Percentiles rank a stretch among this genome's conserved stretches.
Evolutionary conservation across 1,139 yeast species (phyloP).

Genomic region (Kodamaea fungicola): DNA sequence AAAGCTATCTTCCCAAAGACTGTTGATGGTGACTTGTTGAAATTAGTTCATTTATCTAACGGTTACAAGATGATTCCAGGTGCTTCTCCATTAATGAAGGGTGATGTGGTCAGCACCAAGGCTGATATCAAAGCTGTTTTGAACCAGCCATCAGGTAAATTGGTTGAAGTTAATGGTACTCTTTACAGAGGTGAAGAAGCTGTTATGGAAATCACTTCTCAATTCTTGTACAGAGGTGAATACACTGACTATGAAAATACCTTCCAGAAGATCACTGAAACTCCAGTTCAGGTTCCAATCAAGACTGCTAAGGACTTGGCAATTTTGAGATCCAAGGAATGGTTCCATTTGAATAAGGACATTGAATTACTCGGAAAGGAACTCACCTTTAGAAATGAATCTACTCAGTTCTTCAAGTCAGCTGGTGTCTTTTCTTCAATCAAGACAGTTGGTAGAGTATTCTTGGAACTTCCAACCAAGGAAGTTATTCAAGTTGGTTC

Average conservation of each 20-base stretch:
- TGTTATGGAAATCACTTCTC: slow-evolving; percentile 91
- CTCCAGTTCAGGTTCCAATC: slow-evolving; percentile 78
- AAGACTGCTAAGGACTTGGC: slow-evolving; percentile 86
- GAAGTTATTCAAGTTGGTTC: slow-evolving; percentile 86
- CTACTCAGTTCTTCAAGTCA: slow-evolving; percentile 77
- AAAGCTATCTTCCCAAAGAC: slow-evolving; percentile 94
- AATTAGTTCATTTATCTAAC: slow-evolving; percentile 90
- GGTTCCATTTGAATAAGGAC: slow-evolving; percentile 84
- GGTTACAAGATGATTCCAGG: slow-evolving; percentile 94
- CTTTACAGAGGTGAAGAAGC: slow-evolving; percentile 72
- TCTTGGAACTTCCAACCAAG: slow-evolving; percentile 87
- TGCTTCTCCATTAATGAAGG: slow-evolving; percentile 84
- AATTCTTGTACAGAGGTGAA: slow-evolving; percentile 93
- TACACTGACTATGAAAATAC: slow-evolving; percentile 88
- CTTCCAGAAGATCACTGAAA: slow-evolving; percentile 83
- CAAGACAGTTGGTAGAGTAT: slow-evolving; percentile 79
- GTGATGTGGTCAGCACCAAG: slow-evolving; percentile 76
- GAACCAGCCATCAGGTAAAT: slow-evolving; percentile 90
- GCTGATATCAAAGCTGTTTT: slow-evolving; percentile 88
- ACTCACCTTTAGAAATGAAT: slow-evolving; percentile 85
- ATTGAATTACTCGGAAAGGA: slow-evolving; percentile 74
- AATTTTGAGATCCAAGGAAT: slow-evolving; percentile 89
- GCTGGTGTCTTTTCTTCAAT: slow-evolving; percentile 76
- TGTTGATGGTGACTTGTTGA: slow-evolving; percentile 94
- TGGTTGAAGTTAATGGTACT: slow-evolving; percentile 93